phyloP scores from a whole-genome alignment of 1,139 yeast species.

The Entelexis paramagnoliae region DNA sequence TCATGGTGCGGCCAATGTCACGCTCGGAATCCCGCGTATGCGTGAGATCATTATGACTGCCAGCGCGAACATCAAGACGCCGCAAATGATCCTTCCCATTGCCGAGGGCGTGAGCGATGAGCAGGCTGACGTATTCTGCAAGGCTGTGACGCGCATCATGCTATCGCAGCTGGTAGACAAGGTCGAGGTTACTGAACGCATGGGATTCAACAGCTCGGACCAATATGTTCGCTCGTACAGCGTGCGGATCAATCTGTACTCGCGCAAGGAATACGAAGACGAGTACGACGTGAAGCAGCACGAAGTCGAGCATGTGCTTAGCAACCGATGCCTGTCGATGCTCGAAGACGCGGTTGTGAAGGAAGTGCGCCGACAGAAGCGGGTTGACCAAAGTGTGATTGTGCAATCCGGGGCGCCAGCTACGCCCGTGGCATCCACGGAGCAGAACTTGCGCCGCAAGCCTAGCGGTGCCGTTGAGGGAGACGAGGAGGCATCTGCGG shows the following conservation, averaged over 20 bases:
- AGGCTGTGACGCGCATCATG: constrained; percentile 73
- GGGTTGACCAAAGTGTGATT: constrained; percentile 33
- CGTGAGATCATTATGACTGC: constrained; percentile 99
- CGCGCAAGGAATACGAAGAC: constrained; percentile 62
- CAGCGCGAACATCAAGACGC: constrained; percentile 86
- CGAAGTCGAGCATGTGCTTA: constrained; percentile 62
- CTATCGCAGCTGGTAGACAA: constrained; percentile 83
- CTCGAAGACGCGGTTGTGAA: constrained; percentile 65
- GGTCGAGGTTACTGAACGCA: constrained; percentile 71
- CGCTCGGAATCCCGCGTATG: constrained; percentile 99
- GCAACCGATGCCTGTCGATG: constrained; percentile 52
- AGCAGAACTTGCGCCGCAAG: constrained; percentile 29
- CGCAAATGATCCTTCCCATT: constrained; percentile 93
- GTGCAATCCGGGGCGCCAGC: constrained; percentile 20
- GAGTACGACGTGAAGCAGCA: constrained; percentile 82
- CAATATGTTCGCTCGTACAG: constrained; percentile 59
- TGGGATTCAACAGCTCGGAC: constrained; percentile 53
- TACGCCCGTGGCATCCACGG: constrained; percentile 34
- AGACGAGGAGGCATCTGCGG: constrained; percentile 19
- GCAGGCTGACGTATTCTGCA: constrained; percentile 88
- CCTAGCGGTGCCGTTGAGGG: constrained; percentile 29
- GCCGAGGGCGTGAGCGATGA: constrained; percentile 67
- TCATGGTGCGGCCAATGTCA: constrained; percentile 99
- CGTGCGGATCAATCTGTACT: constrained; percentile 65
- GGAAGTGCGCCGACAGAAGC: constrained; percentile 76